Percentiles rank a stretch among this genome's conserved stretches.
Conservation (phyloP, 2,329 filamentous ascomycete species). For the Exophiala mesophila region DNA sequence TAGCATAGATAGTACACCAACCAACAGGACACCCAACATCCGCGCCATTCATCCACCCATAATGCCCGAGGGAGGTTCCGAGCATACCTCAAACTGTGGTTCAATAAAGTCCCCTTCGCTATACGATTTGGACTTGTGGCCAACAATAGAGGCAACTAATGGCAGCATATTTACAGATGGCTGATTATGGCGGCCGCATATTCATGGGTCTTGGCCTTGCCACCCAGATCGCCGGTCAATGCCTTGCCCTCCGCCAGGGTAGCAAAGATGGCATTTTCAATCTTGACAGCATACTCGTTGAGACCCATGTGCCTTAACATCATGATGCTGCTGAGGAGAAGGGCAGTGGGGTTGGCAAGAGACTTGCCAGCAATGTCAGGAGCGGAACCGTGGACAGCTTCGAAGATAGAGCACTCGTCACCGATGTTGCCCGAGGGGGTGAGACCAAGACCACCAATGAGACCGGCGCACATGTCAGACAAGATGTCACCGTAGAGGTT, state of each 20-base stretch:
- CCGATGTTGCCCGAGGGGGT: constrained; percentile 99
- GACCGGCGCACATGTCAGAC: constrained; percentile 98
- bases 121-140: no score
- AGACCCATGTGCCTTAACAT: constrained; percentile 99
- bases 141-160: no score
- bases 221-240: constrained; percentile 92
- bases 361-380: constrained; percentile 95
- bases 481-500: constrained; percentile 99
- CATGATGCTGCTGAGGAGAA: constrained; percentile 96
- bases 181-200: constrained; percentile 89
- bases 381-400: constrained; percentile 96
- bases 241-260: constrained; percentile 93
- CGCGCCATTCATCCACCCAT: no score
- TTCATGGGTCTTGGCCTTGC: constrained; percentile 92
- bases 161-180: constrained; percentile 38
- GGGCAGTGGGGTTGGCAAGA: constrained; percentile 93
- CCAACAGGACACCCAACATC: background rate
- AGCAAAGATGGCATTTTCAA: constrained; percentile 92
- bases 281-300: constrained; percentile 73
- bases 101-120: constrained; percentile 4
- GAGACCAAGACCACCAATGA: constrained; percentile 95
- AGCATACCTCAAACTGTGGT: no score
- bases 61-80: no score
- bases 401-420: constrained; percentile 99
- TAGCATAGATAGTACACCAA: constrained; percentile 18